A percentile compares a stretch with the other conserved stretches of the same genome.
These are phyloP conservation scores for Pyrenophora graminea DNA, from an alignment of 2,329 filamentous ascomycete genomes.

Conservation along the genomic window DNA sequence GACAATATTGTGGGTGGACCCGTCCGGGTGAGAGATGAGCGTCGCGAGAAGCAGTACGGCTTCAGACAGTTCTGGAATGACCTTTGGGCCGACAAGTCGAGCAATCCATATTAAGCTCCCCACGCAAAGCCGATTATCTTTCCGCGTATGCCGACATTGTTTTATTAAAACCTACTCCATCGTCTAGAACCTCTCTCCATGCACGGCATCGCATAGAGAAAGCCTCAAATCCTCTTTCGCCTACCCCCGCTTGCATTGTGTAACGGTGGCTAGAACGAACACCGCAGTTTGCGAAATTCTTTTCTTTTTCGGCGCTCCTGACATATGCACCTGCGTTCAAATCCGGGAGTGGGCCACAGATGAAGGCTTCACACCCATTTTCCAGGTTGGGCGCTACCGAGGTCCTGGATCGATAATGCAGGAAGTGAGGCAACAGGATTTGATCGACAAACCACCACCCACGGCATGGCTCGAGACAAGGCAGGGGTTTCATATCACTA, in stretches of 20 bases:
- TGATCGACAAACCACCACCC: slow-evolving; percentile 1
- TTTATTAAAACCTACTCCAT: background rate
- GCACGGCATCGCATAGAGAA: background rate
- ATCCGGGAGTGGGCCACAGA: slow-evolving; percentile 2
- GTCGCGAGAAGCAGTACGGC: slow-evolving; percentile 73
- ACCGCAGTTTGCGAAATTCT: background rate
- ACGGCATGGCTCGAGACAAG: background rate
- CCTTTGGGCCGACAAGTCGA: slow-evolving; percentile 56
- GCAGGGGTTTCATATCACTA: slow-evolving; percentile 7
- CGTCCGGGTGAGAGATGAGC: slow-evolving; percentile 73
- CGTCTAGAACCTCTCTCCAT: background rate
- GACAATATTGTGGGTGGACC: slow-evolving; percentile 62
- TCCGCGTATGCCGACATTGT: background rate
- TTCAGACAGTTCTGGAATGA: slow-evolving; percentile 90
- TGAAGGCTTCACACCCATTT: background rate
- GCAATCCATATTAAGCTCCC: slow-evolving; percentile 10
- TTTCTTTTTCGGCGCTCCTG: slow-evolving; percentile 2
- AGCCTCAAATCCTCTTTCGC: slow-evolving; percentile 7
- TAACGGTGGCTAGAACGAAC: background rate
- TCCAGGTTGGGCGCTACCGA: slow-evolving; percentile 10
- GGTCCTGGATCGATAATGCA: slow-evolving; percentile 14
- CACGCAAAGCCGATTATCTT: background rate
- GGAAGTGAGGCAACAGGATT: slow-evolving; percentile 10
- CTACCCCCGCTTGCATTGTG: slow-evolving; percentile 8
- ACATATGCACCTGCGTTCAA: slow-evolving; percentile 9